Evolutionary conservation across 23 red algal species (phyloP).

Genomic region (Gracilaria caudata): DNA sequence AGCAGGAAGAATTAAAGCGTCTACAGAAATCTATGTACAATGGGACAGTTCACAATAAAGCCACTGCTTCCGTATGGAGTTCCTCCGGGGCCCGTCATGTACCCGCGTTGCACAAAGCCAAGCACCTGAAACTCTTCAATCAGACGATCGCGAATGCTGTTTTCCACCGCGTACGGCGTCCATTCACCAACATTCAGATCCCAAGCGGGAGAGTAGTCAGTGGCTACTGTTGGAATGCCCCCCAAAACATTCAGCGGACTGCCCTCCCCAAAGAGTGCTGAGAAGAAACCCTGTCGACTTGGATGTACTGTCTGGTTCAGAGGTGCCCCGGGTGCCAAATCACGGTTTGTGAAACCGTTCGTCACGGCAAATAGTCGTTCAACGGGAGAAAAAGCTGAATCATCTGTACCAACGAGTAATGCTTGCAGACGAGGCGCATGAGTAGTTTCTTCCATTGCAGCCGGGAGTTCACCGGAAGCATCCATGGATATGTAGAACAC

Average conservation of each 20-base stretch:
- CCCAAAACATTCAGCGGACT: constrained; percentile 53
- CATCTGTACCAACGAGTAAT: constrained; percentile 41
- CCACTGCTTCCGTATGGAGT: constrained; percentile 37
- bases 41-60: constrained; percentile 65
- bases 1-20: too few species aligned
- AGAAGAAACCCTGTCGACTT: constrained; percentile 52
- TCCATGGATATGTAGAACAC: constrained; percentile 55
- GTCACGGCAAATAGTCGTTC: constrained; percentile 49
- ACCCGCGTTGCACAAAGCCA: constrained; percentile 52
- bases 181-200: constrained; percentile 55
- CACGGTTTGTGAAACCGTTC: constrained; percentile 44
- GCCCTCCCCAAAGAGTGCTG: constrained; percentile 44
- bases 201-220: constrained; percentile 69
- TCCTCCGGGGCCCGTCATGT: constrained; percentile 44
- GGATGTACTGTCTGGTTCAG: constrained; percentile 37
- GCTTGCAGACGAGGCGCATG: constrained; percentile 15
- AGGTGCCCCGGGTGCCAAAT: constrained; percentile 42
- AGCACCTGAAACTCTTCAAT: constrained; percentile 62
- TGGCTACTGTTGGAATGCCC: constrained; percentile 63
- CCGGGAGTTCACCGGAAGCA: constrained; percentile 20
- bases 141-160: constrained; percentile 33
- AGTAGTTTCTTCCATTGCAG: constrained; percentile 60
- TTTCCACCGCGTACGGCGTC: constrained; percentile 47
- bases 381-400: constrained; percentile 60
- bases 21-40: constrained; percentile 63